Evolutionary conservation across 179 eudicot species (phyloP), one percentile per base, ranked within the genome.

Genomic region (Drosera spatulata): DNA sequence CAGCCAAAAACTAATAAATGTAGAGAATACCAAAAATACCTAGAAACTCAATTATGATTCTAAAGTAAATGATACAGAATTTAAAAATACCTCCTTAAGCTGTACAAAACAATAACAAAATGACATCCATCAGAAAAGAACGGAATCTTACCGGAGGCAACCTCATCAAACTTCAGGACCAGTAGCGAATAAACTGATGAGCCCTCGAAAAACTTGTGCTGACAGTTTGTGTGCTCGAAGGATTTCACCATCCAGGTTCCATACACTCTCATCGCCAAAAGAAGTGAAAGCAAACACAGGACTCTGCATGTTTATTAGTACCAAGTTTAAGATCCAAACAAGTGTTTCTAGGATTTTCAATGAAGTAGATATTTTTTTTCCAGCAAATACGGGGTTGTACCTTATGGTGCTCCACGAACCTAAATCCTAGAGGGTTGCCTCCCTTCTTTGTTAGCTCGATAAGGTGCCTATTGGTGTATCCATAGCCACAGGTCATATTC

Each of bases 221-320:
- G 99, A 94, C 47, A 94, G 78, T 71, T 90, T 79, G 62, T 90
- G 94, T 37, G 97, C 99, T 61, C 55, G 75, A 60, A 94, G 79
- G 61, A 90, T 55, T 77, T 94, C 99, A 2, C 99, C 99, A 33
- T 94, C 99, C 69, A 94, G 73, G 57, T 94, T 94, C 99, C 99
- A 94, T 10, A 79, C 76, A 45, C 97, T 79, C 69, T 90, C 88
- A 60, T 77, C 73, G 15, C 99, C 96, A 2, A 61, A 65, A 51
- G 99, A 94, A 5, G 85, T 90, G 77, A 94, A 94, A 11, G 94
- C 73, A 73, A 94, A 94, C 46, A 97, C 87, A 14, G 71, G 67
- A 12, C 97, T 94, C 99, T 94, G 46, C 44, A 50, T 6, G 51
- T 46, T 7, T 59, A 47, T 48, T n/a, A 55, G 7, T 4, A 33